phyloP scores from a whole-genome alignment of 2,329 filamentous ascomycete genomes.

The Herpotrichia juniperi region DNA sequence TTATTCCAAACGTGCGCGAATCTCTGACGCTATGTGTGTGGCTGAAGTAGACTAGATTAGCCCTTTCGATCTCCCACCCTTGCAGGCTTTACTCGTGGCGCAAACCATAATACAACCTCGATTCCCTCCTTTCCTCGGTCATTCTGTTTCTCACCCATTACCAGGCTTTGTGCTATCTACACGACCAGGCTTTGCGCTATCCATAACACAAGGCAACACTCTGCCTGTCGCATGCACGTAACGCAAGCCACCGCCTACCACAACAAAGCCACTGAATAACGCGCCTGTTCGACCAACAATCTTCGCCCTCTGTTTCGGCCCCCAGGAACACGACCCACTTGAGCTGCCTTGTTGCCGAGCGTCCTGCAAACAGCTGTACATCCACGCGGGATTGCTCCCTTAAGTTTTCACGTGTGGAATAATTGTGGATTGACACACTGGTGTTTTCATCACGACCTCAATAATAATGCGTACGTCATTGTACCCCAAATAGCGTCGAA shows the following conservation, averaged over 20 bases:
- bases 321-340: constrained; percentile 12
- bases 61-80: neutral
- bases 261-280: constrained; percentile 5
- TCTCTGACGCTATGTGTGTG: neutral
- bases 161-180: neutral
- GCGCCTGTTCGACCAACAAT: constrained; percentile 19
- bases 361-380: constrained; percentile 1
- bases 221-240: neutral
- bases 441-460: neutral
- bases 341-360: constrained; percentile 1
- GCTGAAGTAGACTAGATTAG: neutral
- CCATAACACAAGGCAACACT: neutral
- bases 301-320: constrained; percentile 14
- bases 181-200: neutral
- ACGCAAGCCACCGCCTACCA: neutral
- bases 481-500: neutral
- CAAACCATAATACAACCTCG: neutral
- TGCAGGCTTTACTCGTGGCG: neutral
- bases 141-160: neutral
- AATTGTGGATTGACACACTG: neutral
- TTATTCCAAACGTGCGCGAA: neutral
- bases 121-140: neutral
- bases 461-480: constrained; percentile 2
- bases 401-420: neutral
- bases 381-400: neutral